phyloP scores from a whole-genome alignment of 345 rosid species.

The Euphorbia pulcherrima region DNA sequence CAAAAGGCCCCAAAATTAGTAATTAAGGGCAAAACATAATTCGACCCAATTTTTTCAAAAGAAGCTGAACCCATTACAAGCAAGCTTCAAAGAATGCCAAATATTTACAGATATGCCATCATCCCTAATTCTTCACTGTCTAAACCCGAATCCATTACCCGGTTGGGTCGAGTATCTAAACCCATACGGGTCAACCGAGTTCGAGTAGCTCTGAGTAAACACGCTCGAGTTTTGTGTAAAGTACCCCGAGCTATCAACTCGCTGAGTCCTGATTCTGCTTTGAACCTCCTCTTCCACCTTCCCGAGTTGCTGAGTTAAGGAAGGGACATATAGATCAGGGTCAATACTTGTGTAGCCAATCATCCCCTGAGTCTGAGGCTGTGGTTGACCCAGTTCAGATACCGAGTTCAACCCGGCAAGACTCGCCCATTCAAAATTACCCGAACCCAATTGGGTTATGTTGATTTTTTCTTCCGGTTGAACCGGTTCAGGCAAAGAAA shows the following conservation, averaged over 20 bases:
- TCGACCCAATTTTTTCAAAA: not conserved
- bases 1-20: not conserved
- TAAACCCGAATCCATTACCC: slow-evolving; percentile 46
- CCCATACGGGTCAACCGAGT: slow-evolving; percentile 52
- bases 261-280: slow-evolving; percentile 48
- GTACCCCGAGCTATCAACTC: slow-evolving; percentile 25
- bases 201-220: slow-evolving; percentile 36
- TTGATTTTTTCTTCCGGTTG: slow-evolving; percentile 47
- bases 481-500: slow-evolving; percentile 49
- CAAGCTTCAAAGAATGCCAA: slow-evolving; percentile 33
- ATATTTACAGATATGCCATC: slow-evolving; percentile 36
- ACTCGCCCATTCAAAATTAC: slow-evolving; percentile 74
- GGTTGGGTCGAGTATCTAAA: slow-evolving; percentile 46
- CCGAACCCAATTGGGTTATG: slow-evolving; percentile 33
- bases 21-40: not conserved
- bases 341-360: slow-evolving; percentile 23
- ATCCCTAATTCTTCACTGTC: slow-evolving; percentile 24
- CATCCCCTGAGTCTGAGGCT: slow-evolving; percentile 34
- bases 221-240: slow-evolving; percentile 31
- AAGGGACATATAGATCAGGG: slow-evolving; percentile 32
- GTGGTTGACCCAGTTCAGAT: slow-evolving; percentile 39
- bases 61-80: slow-evolving; percentile 14
- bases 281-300: slow-evolving; percentile 60
- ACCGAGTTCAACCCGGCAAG: slow-evolving; percentile 49
- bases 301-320: slow-evolving; percentile 25